A percentile compares a stretch with the other conserved stretches of the same genome.
Evolutionary conservation across 2,329 filamentous ascomycete species (phyloP).

Genomic region (Nemania sp.): DNA sequence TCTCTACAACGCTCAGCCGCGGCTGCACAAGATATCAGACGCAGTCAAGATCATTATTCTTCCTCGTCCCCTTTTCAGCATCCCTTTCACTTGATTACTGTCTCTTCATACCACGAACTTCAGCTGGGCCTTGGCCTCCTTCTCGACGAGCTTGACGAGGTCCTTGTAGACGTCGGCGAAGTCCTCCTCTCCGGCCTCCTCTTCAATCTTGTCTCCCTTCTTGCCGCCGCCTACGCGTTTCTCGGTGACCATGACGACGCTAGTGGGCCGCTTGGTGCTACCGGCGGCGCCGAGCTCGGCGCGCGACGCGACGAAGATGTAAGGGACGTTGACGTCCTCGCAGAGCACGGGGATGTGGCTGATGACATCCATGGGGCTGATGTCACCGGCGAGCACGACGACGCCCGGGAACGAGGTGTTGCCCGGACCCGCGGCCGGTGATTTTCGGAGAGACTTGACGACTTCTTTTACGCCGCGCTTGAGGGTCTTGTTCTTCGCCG

Average conservation of each 20-base stretch:
- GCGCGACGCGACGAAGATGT: slow-evolving; percentile 92
- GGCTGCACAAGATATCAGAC: slow-evolving; percentile 3
- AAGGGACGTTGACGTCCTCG: slow-evolving; percentile 97
- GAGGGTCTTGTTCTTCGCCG: slow-evolving; percentile 93
- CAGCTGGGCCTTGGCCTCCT: slow-evolving; percentile 63
- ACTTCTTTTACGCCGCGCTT: slow-evolving; percentile 99
- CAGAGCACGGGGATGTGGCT: slow-evolving; percentile 97
- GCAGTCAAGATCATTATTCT: neutral
- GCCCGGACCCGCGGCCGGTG: slow-evolving; percentile 74
- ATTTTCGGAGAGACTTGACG: slow-evolving; percentile 97
- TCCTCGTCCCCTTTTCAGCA: neutral
- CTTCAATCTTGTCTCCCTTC: slow-evolving; percentile 59
- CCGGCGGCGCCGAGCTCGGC: slow-evolving; percentile 94
- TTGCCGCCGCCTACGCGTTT: slow-evolving; percentile 55
- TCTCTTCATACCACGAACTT: slow-evolving; percentile 63
- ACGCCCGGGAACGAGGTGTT: slow-evolving; percentile 75
- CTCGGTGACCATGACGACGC: slow-evolving; percentile 89
- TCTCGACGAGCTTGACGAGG: slow-evolving; percentile 73
- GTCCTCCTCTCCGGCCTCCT: slow-evolving; percentile 54
- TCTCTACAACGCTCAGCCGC: neutral
- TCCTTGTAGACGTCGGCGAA: slow-evolving; percentile 74
- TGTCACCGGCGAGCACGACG: slow-evolving; percentile 94
- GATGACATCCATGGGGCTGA: slow-evolving; percentile 98
- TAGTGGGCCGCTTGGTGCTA: slow-evolving; percentile 95
- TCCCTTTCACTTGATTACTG: neutral